A percentile compares a stretch with the other conserved stretches of the same genome.
Conservation (phyloP, 2,329 filamentous ascomycete species). For the Beauveria australis region DNA sequence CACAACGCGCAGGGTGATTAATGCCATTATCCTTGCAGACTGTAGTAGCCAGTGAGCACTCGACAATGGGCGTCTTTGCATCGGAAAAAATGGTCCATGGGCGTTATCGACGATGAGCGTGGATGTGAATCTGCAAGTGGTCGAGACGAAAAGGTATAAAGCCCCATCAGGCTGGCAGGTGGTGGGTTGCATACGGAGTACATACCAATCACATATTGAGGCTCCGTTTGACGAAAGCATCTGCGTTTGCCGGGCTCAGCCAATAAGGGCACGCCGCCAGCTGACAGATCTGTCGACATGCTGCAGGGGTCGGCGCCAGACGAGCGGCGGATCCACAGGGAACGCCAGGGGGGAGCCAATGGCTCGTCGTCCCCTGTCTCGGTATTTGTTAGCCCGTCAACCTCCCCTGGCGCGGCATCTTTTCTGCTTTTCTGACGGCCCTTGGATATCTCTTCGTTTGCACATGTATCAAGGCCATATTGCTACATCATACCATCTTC, state of each 20-base stretch:
- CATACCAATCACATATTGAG: not conserved
- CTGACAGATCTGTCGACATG: conserved; percentile 2
- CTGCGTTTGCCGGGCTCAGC: not conserved
- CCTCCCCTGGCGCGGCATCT: too few species aligned
- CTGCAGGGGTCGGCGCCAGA: not conserved
- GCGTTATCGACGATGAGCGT: not conserved
- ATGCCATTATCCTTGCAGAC: not conserved
- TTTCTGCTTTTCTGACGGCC: too few species aligned
- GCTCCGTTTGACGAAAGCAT: not conserved
- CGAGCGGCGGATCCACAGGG: not conserved
- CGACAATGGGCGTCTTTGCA: not conserved
- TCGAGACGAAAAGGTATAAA: not conserved
- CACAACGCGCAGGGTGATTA: not conserved
- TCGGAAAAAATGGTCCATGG: not conserved
- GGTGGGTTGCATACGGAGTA: not conserved
- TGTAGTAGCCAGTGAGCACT: not conserved
- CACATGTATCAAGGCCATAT: too few species aligned
- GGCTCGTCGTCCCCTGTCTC: not conserved
- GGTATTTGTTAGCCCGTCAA: not conserved
- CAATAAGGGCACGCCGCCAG: not conserved
- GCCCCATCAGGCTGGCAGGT: not conserved
- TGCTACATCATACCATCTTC: too few species aligned
- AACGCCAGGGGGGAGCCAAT: not conserved
- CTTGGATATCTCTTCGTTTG: too few species aligned
- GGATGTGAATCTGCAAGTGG: not conserved